Evolutionary conservation across 805 yeast species (phyloP), one percentile per base, ranked within the genome.

Genomic region (Metschnikowia cerradonensis): DNA sequence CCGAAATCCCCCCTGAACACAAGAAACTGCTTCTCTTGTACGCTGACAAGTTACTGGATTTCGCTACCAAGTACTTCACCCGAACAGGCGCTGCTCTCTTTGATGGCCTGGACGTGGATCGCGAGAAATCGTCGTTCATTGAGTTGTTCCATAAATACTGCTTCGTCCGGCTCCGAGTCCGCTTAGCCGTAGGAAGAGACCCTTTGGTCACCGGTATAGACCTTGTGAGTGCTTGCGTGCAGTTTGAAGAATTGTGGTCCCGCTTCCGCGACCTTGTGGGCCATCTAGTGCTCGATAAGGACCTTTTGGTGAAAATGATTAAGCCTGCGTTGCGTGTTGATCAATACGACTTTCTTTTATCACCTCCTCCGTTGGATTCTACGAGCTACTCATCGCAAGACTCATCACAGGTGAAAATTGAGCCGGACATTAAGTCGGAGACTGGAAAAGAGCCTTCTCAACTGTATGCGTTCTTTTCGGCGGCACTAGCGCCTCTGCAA

Each of bases 381-480:
- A 44, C 54, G 4, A 48, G 43, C 46, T 44, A 51, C 36, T 52
- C 54, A 6, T 44, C 49, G 3, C 46, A 44, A 14, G 52, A 52
- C 20, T 39, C 48, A n/a, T 30, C 34, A 13, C 19, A 23, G 40
- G 51, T 48, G 33, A 48, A 48, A 6, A n/a, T 30, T 31, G 51
- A 48, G 41, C 43, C 48, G 8, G 47, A 41, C 13, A 20, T 44
- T 20, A 34, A 47, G 11, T 20, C 40, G 19, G 46, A 47, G 17
- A 6, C 34, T 8, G 37, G 6, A 11, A 32, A 41, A 2, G 15
- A 23, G 4, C 19, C 22, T 11, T 44, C 47, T 5, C 37, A 46
- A 22, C 49, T 39, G 44, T 32, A 46, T 14, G 44, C 36, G 20
- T 39, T 38, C 19, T 46, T 46, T 5, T 13, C 32, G 32, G 43